Conservation (phyloP, 257 asterid genomes). For the Solanum appendiculatum region DNA sequence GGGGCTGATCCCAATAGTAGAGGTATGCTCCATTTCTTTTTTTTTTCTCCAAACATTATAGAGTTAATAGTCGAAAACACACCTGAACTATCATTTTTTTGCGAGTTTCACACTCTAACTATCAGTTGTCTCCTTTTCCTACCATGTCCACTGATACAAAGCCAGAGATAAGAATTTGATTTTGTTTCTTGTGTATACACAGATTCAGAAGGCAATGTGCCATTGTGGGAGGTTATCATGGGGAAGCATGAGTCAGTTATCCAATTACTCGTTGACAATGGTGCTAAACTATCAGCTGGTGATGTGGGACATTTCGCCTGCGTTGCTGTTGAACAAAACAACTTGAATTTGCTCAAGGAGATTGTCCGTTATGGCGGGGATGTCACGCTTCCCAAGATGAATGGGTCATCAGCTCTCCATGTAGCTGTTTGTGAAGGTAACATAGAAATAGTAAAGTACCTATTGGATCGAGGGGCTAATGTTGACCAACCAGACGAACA, state of each 20-base stretch:
- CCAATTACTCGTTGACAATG: constrained; percentile 16
- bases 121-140: not conserved
- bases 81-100: not conserved
- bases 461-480: constrained; percentile 27
- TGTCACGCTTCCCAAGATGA: constrained; percentile 18
- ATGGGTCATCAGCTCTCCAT: constrained; percentile 36
- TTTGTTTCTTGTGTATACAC: not conserved
- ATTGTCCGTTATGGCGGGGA: constrained; percentile 31
- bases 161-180: not conserved
- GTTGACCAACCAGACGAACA: constrained; percentile 27
- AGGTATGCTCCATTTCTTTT: constrained; percentile 30
- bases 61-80: not conserved
- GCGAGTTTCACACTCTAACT: not conserved
- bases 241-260: constrained; percentile 24
- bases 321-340: constrained; percentile 32
- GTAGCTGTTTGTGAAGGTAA: constrained; percentile 41
- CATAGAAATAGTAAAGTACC: constrained; percentile 30
- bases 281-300: constrained; percentile 33
- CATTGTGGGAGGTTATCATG: constrained; percentile 42
- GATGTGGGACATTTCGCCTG: constrained; percentile 37
- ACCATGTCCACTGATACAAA: not conserved
- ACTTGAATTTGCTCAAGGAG: constrained; percentile 24
- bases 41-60: not conserved
- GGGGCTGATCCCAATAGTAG: constrained; percentile 69
- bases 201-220: constrained; percentile 39